Evolutionary conservation across 805 yeast genomes (phyloP).

Genomic region (Yarrowia alimentaria): DNA sequence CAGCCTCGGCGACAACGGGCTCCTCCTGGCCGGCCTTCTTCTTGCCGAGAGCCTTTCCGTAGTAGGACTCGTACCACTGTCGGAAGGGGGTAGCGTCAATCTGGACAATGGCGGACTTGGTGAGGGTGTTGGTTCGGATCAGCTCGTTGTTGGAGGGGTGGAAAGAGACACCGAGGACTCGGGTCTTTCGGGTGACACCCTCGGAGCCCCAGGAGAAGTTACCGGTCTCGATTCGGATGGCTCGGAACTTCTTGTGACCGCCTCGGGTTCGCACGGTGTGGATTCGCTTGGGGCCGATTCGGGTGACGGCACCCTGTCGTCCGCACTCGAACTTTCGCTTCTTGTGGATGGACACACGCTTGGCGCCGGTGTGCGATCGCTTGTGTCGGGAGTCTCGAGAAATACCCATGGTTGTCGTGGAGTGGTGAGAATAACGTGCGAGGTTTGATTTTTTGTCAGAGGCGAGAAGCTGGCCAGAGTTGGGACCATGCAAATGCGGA

Average conservation of each 20-base stretch:
- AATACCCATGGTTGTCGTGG: constrained; percentile 82
- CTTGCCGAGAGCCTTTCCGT: constrained; percentile 92
- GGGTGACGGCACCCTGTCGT: constrained; percentile 99
- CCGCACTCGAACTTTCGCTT: constrained; percentile 99
- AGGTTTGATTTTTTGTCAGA: constrained; percentile 27
- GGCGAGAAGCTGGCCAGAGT: constrained; percentile 24
- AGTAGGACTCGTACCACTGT: constrained; percentile 98
- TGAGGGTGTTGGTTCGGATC: constrained; percentile 99
- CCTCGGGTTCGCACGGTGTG: constrained; percentile 99
- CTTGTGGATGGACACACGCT: constrained; percentile 99
- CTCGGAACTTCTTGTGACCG: constrained; percentile 99
- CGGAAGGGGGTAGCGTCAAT: constrained; percentile 99
- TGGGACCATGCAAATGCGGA: background rate
- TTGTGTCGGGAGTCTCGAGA: constrained; percentile 99
- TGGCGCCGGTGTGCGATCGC: constrained; percentile 99
- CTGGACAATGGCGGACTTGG: constrained; percentile 98
- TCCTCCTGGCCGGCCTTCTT: constrained; percentile 49
- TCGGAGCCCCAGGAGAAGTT: constrained; percentile 99
- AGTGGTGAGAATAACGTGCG: constrained; percentile 24
- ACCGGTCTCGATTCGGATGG: constrained; percentile 94
- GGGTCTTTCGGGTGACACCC: constrained; percentile 98
- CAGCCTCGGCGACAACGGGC: constrained; percentile 56
- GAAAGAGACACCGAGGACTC: constrained; percentile 96
- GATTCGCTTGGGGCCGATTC: constrained; percentile 98
- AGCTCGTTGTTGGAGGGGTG: constrained; percentile 99